A percentile compares a stretch with the other conserved stretches of the same genome.
These are phyloP conservation scores for Polygonum aviculare DNA, from an alignment of 148 eudicot genomes.

Conservation along the genomic window DNA sequence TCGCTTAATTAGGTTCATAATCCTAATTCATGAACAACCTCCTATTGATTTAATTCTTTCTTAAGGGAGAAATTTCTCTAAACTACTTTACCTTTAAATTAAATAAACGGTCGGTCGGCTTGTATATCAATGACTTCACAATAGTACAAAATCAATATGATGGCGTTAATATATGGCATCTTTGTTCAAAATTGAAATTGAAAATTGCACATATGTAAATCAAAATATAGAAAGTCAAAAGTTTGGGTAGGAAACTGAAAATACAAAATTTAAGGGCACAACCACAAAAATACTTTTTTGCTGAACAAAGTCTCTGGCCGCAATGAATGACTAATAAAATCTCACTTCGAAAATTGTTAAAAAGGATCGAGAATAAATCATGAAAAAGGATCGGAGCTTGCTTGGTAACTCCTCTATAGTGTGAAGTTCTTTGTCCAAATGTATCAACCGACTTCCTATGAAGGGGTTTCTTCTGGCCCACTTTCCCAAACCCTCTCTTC, in stretches of 20 bases:
- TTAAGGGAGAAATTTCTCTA: not conserved
- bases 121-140: not conserved
- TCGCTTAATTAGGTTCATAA: no score
- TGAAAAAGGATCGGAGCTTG: no score
- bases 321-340: no score
- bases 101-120: not conserved
- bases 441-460: no score
- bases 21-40: no score
- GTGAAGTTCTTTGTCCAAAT: no score
- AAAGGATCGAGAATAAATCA: no score
- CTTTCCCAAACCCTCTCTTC: no score
- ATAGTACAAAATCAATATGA: not conserved
- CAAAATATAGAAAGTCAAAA: not conserved
- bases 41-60: not conserved
- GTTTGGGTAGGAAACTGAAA: not conserved
- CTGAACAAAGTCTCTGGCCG: not conserved
- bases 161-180: not conserved
- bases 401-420: no score
- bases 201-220: not conserved
- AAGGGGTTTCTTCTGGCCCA: no score
- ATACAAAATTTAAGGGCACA: not conserved
- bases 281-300: not conserved
- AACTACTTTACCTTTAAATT: not conserved
- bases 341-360: no score
- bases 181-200: not conserved